These are phyloP conservation scores for Leucocoprinus sp. DNA, from an alignment of 768 basidiomycete species.

Conservation along the genomic window DNA sequence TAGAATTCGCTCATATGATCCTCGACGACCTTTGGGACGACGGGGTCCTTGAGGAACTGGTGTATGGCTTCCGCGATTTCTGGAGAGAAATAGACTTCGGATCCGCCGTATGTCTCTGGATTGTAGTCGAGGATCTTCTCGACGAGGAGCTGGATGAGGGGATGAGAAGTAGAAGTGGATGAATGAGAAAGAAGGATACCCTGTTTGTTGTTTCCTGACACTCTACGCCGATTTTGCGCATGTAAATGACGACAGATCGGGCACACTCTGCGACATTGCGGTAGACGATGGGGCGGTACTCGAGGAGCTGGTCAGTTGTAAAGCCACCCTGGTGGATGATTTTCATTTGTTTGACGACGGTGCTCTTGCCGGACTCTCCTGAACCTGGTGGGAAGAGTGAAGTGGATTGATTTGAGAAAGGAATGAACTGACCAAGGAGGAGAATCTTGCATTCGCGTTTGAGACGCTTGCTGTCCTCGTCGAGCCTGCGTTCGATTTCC, in stretches of 20 bases:
- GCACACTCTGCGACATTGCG: slow-evolving; percentile 86
- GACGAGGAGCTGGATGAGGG: slow-evolving; percentile 27
- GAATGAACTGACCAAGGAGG: slow-evolving; percentile 60
- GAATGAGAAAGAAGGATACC: slow-evolving; percentile 19
- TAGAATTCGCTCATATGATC: slow-evolving; percentile 73
- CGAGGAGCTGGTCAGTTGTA: slow-evolving; percentile 63
- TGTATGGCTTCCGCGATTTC: slow-evolving; percentile 64
- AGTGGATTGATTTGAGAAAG: not conserved
- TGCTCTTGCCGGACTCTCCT: slow-evolving; percentile 91
- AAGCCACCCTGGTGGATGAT: slow-evolving; percentile 95
- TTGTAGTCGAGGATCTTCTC: slow-evolving; percentile 58
- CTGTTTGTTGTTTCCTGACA: slow-evolving; percentile 62
- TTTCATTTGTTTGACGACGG: slow-evolving; percentile 99
- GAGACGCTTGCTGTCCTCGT: slow-evolving; percentile 77
- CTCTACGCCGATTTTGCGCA: slow-evolving; percentile 81
- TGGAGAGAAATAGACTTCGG: slow-evolving; percentile 37
- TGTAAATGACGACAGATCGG: slow-evolving; percentile 75
- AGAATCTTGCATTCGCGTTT: slow-evolving; percentile 91
- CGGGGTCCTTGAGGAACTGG: slow-evolving; percentile 63
- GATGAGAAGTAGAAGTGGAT: not conserved
- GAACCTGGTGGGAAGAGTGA: slow-evolving; percentile 47
- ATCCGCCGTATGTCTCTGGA: slow-evolving; percentile 34
- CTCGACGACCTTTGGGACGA: slow-evolving; percentile 46
- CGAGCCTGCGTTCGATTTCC: slow-evolving; percentile 74
- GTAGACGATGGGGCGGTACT: slow-evolving; percentile 73